Conservation (phyloP, 2,329 filamentous ascomycete genomes). For the Colletotrichum phormii region DNA sequence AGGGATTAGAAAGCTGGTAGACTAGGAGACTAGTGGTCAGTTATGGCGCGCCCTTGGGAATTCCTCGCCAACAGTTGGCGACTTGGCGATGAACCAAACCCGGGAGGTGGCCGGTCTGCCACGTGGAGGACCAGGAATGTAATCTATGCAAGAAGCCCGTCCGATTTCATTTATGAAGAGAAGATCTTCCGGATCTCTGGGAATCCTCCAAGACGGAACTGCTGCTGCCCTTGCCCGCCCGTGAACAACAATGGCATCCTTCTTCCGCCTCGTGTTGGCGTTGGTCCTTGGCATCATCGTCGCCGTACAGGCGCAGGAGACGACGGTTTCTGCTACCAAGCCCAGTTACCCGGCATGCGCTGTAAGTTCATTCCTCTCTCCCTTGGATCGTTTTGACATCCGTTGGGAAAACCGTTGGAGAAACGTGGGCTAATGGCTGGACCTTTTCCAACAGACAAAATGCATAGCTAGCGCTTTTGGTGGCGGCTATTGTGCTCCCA, state of each 20-base stretch:
- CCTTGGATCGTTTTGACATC: neutral
- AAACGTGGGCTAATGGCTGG: neutral
- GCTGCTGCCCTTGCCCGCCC: neutral
- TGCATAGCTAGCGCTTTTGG: slow-evolving; percentile 31
- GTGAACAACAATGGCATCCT: slow-evolving; percentile 20
- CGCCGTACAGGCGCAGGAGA: slow-evolving; percentile 17
- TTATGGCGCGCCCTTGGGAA: neutral
- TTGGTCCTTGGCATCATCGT: slow-evolving; percentile 17
- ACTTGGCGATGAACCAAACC: neutral
- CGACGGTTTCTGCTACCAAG: neutral
- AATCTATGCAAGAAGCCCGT: neutral
- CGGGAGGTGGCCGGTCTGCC: slow-evolving; percentile 13
- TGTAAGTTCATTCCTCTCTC: slow-evolving; percentile 17
- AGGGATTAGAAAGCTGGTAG: neutral
- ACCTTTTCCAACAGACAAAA: slow-evolving; percentile 6
- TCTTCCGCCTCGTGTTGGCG: slow-evolving; percentile 13
- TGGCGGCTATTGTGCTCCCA: slow-evolving; percentile 36
- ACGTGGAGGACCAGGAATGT: slow-evolving; percentile 17
- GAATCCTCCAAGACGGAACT: neutral
- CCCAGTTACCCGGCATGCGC: slow-evolving; percentile 36
- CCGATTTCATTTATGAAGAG: slow-evolving; percentile 22
- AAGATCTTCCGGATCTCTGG: slow-evolving; percentile 21
- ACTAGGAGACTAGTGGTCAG: neutral
- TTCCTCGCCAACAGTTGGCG: neutral
- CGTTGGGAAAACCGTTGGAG: neutral